A percentile compares a stretch with the other conserved stretches of the same genome.
phyloP scores from a whole-genome alignment of 1,284 basidiomycete species.

The Heterobasidion occidentale region DNA sequence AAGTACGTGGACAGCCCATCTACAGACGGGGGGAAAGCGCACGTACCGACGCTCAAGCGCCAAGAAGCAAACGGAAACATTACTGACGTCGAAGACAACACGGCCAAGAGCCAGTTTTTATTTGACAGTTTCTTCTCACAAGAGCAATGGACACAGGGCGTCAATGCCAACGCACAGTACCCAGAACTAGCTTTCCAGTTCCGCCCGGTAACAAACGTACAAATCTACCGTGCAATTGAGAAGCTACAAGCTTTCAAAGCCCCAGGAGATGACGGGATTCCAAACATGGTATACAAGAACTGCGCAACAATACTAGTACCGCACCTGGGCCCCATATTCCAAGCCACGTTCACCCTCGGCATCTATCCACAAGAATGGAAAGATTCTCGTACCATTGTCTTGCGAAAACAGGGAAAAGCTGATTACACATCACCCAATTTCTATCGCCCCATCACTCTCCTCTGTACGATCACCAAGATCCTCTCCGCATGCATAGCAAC shows the following conservation, averaged over 20 bases:
- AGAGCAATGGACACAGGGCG: neutral
- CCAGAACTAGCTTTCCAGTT: neutral
- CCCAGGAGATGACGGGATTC: too few species aligned
- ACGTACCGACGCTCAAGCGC: conserved; percentile 21
- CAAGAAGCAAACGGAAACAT: neutral
- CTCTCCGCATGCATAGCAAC: conserved; percentile 19
- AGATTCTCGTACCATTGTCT: too few species aligned
- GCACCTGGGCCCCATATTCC: too few species aligned
- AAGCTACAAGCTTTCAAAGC: neutral
- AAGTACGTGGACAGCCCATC: conserved; percentile 17
- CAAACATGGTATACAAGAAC: too few species aligned
- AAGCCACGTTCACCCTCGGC: too few species aligned
- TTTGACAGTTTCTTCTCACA: conserved; percentile 23
- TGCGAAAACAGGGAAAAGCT: neutral
- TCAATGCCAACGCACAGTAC: neutral
- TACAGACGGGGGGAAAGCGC: conserved; percentile 20
- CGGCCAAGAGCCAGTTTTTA: conserved; percentile 20
- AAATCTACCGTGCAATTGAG: neutral
- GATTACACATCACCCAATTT: conserved; percentile 27
- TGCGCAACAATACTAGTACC: too few species aligned
- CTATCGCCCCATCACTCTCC: conserved; percentile 32
- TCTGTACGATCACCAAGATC: conserved; percentile 27
- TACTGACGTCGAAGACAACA: conserved; percentile 12
- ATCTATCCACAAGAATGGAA: too few species aligned
- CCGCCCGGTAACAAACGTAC: neutral